Percentiles rank a stretch among this genome's conserved stretches.
Conservation (phyloP, 805 yeast species). For the Tetrapisispora taiwanensis region DNA sequence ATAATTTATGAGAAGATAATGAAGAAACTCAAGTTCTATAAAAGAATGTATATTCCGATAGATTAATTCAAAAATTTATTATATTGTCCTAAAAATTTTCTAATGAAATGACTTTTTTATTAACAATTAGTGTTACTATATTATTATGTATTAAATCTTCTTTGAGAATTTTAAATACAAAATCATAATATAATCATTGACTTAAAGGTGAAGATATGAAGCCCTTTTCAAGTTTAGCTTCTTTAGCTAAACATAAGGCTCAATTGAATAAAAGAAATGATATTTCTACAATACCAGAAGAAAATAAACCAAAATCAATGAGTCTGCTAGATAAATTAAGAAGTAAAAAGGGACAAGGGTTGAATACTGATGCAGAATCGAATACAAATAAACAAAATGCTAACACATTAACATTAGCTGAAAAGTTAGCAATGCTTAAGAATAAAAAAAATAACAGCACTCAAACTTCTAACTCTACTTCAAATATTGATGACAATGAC, state of each 20-base stretch:
- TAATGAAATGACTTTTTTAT: too few species aligned
- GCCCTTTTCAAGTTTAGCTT: slow-evolving; percentile 11
- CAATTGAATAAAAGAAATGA: neutral
- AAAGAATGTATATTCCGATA: neutral
- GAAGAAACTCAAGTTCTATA: neutral
- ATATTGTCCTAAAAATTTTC: too few species aligned
- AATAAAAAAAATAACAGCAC: neutral
- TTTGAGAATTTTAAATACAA: neutral
- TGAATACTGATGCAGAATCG: too few species aligned
- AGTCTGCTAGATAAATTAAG: neutral
- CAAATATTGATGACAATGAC: too few species aligned
- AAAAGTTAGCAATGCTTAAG: neutral
- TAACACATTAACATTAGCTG: neutral
- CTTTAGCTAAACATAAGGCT: slow-evolving; percentile 9
- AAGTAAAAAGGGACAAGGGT: neutral
- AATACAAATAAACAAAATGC: neutral
- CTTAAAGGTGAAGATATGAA: neutral
- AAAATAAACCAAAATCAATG: neutral
- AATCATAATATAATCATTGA: neutral
- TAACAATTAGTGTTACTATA: neutral
- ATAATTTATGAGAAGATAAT: neutral
- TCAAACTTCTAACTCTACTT: neutral
- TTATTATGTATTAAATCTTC: neutral
- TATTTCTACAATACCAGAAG: neutral
- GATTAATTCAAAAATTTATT: neutral